Conservation (phyloP, 1,139 yeast species). For the Candida smagusa region DNA sequence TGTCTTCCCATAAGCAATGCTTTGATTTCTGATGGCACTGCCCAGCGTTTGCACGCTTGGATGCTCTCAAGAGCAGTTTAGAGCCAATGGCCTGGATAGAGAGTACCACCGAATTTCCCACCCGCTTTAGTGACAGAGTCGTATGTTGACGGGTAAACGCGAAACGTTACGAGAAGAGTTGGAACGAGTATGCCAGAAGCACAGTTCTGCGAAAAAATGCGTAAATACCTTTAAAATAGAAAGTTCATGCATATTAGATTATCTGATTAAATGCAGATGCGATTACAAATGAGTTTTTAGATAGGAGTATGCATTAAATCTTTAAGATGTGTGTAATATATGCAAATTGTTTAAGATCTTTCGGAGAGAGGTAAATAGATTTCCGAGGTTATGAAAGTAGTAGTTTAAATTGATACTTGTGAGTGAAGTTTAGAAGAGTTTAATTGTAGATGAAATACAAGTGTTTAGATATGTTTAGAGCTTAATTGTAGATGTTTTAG, state of each 20-base stretch:
- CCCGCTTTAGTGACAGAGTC: conserved; percentile 44
- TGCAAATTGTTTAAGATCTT: too few species aligned
- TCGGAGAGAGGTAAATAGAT: not conserved
- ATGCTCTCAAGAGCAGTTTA: conserved; percentile 60
- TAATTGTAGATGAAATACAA: too few species aligned
- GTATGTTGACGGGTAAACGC: conserved; percentile 68
- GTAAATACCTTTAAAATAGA: too few species aligned
- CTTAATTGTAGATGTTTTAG: too few species aligned
- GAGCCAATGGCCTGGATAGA: conserved; percentile 39
- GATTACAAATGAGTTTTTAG: too few species aligned
- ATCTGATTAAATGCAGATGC: too few species aligned
- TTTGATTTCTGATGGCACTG: conserved; percentile 66
- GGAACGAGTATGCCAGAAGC: conserved; percentile 28
- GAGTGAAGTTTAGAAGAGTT: too few species aligned
- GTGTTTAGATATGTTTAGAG: too few species aligned
- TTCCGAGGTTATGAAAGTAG: not conserved
- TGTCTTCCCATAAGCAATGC: conserved; percentile 59
- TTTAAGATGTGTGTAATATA: too few species aligned
- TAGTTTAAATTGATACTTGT: too few species aligned
- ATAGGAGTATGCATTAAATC: too few species aligned
- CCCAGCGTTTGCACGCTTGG: conserved; percentile 72
- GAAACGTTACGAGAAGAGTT: conserved; percentile 51
- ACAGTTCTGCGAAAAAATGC: conserved; percentile 8
- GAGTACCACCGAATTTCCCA: conserved; percentile 86
- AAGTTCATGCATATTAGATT: too few species aligned